Base-by-base conservation (phyloP, 2,329 filamentous ascomycete genomes). In the Grosmannia clavigera region DNA sequence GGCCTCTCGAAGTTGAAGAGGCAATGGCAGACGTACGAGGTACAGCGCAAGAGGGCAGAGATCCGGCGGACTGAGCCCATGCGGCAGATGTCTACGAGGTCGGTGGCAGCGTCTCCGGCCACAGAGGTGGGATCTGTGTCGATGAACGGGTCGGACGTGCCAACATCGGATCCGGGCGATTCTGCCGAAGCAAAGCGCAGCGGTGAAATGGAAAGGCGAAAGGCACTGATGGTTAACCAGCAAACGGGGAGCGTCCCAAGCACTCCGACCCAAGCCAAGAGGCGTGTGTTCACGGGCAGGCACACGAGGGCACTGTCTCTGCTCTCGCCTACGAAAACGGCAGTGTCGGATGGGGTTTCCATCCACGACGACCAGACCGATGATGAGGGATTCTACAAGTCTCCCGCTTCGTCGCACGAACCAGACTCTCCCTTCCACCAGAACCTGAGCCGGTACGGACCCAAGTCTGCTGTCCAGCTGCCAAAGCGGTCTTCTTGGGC, bases 1-100 rank as follows among this genome's bases (percentile, higher is more conserved):
- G 88, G 95, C 55, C 77, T 99, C 50, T 76, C 78, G 55, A 81
- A 77, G 51, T 77, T 99, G 63, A 97, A 96, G 77, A 86, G 82
- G 67, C 87, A 91, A 71, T 97, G 90, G 86, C 82, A 88, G 1
- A 74, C 78, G 16, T 84, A 91, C 62, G 91, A 96, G 70, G 84
- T 83, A 55, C 81, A 83, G 61, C 90, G 84, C 73, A 92, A 92
- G 73, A 81, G 84, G 61, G 83, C 83, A 3, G 83, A 90, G 62
- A 79, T 82, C 57, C 81, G 95, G 64, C 79, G 79, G 61, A 72
- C 75, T 19, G 85, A 88, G 61, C 81, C 78, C 7, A 70, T 86
- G 66, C 80, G 83, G 62, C 74, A 81, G 12, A 38, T 64, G 61
- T 64, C 38, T 62, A 61, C 63, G 63, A 55, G 66, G 52, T 59